Conservation (phyloP, 331 rosid species). For the Malus hybrid region DNA sequence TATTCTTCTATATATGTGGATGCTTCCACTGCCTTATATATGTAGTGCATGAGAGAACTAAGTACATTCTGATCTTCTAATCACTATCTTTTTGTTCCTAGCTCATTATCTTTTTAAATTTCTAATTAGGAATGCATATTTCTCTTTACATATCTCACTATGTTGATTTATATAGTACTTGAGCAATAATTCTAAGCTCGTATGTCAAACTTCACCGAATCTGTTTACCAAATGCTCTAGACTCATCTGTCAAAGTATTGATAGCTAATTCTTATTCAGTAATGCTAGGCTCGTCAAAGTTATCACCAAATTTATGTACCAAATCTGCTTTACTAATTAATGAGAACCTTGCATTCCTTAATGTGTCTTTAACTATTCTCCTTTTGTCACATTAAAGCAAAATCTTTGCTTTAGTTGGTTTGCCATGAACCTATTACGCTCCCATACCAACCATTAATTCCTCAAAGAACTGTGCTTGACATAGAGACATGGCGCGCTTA, state of each 20-base stretch:
- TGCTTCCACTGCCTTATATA: background rate
- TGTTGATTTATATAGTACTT: background rate
- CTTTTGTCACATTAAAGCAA: background rate
- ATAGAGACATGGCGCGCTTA: too few relatives aligned
- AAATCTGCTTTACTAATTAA: background rate
- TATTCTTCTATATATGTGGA: background rate
- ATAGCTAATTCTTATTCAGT: background rate
- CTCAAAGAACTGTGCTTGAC: too few relatives aligned
- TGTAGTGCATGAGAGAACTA: background rate
- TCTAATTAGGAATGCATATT: too few relatives aligned
- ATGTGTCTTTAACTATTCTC: conserved; percentile 1
- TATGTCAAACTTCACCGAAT: background rate
- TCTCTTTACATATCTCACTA: background rate
- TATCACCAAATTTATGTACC: background rate
- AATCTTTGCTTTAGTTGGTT: background rate
- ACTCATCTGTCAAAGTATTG: background rate
- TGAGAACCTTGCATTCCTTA: background rate
- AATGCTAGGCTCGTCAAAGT: background rate
- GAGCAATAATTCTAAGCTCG: background rate
- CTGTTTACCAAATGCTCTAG: background rate
- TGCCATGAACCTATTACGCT: background rate
- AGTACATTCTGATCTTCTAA: background rate
- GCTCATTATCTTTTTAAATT: background rate
- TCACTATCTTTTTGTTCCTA: background rate
- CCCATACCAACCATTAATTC: background rate